Evolutionary conservation across 805 yeast genomes (phyloP), one percentile per base, ranked within the genome.

Genomic region (Yarrowia sp.): DNA sequence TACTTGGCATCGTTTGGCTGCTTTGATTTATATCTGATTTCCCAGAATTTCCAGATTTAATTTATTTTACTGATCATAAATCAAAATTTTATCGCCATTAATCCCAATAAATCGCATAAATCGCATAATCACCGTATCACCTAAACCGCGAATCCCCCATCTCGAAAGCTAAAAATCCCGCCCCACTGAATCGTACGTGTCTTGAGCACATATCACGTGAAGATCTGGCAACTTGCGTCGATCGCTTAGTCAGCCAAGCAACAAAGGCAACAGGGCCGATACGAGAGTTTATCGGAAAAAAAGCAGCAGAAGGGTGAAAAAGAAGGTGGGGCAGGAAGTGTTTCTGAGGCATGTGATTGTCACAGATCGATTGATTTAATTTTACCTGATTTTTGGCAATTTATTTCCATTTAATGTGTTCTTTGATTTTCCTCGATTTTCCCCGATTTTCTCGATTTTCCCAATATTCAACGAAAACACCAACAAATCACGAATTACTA

Each of bases 401-500:
- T 19, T 19, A 19, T 19, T 19, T 19, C 19, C 19, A 19, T 19
- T 19, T 19, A 19, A 19, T 19, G 19, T 19, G 19, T 19, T 19
- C 19, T 19, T 19, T 19, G 19, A n/a, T 4, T 16, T 45, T 45
- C 22, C 11, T 5, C 48, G 16, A 45, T 45, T 45, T 8, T 45
- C 10, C n/a, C 3, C n/a, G 11, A 46, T 46, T 45, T 14, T 45
- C 8, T 26, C 14, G 9, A 3, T 4, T 45, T 46, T 22, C n/a
- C 22, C 32, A 19, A 46, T 8, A n/a, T n/a, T 16, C 19, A 11
- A 1, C 14, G 5, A 43, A 49, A 49, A 32, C 53, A 15, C 53
- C 40, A 32, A 15, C 19, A 49, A 49, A 49, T 49, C 53, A 36
- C 53, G 53, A 49, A 48, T 26, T 48, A 48, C 7, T 46, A 48